phyloP scores from a whole-genome alignment of 1,284 basidiomycete species.

The Hemileia vastatrix region DNA sequence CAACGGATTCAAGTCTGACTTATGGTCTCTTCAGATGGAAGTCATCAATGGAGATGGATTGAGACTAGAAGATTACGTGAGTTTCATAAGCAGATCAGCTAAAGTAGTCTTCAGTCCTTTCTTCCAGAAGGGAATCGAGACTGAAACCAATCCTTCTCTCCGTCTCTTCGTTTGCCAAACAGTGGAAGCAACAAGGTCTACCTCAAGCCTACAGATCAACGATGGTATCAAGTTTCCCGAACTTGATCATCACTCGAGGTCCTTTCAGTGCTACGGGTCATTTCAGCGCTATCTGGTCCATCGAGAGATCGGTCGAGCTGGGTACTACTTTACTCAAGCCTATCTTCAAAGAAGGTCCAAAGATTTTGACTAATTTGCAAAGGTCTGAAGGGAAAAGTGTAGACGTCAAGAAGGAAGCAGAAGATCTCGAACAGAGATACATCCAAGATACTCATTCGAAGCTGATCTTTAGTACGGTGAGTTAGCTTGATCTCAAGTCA shows the following conservation, averaged over 20 bases:
- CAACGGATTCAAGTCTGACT: conserved; percentile 27
- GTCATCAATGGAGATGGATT: neutral
- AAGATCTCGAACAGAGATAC: neutral
- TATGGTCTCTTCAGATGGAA: neutral
- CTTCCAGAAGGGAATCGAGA: too few species aligned
- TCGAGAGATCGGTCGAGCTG: neutral
- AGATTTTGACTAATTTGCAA: neutral
- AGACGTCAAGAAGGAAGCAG: neutral
- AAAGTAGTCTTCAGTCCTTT: too few species aligned
- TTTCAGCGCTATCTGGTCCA: neutral
- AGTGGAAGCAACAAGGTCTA: conserved; percentile 6
- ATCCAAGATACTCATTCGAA: neutral
- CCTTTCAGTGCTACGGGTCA: conserved; percentile 36
- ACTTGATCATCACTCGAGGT: conserved; percentile 36
- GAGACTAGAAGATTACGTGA: neutral
- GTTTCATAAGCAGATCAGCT: neutral
- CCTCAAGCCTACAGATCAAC: conserved; percentile 32
- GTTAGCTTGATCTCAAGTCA: too few species aligned
- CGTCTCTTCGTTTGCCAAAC: neutral
- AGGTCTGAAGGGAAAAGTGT: neutral
- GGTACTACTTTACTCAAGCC: neutral
- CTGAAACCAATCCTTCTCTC: neutral
- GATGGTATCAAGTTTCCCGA: conserved; percentile 38
- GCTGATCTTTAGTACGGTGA: neutral
- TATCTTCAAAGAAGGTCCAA: neutral